Percentiles rank a stretch among this genome's conserved stretches.
Evolutionary conservation across 352 stramenopile genomes (phyloP).

Genomic region (Globisporangium nagaii): DNA sequence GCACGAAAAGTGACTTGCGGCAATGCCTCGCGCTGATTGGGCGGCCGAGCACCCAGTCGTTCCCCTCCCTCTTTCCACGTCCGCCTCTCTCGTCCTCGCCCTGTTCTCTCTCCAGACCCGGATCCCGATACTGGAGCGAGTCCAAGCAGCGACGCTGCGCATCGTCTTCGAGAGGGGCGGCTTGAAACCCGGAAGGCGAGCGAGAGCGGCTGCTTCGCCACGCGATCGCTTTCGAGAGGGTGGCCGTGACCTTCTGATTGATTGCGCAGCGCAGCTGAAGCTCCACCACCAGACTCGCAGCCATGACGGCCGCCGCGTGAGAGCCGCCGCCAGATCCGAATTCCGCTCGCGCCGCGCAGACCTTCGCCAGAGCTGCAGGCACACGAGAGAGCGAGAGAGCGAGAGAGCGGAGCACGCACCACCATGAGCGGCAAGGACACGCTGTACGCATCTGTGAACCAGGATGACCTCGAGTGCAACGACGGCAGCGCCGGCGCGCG

Average conservation of each 20-base stretch:
- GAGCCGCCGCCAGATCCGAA: background rate
- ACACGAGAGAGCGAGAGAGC: background rate
- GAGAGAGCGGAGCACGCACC: too few relatives aligned
- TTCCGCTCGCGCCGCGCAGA: background rate
- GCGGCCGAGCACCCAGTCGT: background rate
- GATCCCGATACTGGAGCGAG: background rate
- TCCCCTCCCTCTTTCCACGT: background rate
- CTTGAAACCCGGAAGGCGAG: too few relatives aligned
- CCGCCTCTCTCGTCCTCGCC: too few relatives aligned
- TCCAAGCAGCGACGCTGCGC: too few relatives aligned
- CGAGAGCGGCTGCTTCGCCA: too few relatives aligned
- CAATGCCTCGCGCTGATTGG: background rate
- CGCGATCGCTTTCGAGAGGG: too few relatives aligned
- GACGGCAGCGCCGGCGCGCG: conserved; percentile 24
- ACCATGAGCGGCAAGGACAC: conserved; percentile 22
- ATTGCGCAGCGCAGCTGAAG: background rate
- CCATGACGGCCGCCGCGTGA: background rate
- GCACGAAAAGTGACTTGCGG: background rate
- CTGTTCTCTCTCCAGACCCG: background rate
- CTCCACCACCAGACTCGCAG: background rate
- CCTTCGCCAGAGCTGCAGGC: background rate
- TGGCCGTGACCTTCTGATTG: too few relatives aligned
- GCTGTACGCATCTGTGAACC: conserved; percentile 62
- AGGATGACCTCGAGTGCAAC: conserved; percentile 61
- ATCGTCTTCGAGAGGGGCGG: too few relatives aligned